These are phyloP conservation scores for Microcos paniculata DNA, from an alignment of 345 rosid genomes.

Conservation along the genomic window DNA sequence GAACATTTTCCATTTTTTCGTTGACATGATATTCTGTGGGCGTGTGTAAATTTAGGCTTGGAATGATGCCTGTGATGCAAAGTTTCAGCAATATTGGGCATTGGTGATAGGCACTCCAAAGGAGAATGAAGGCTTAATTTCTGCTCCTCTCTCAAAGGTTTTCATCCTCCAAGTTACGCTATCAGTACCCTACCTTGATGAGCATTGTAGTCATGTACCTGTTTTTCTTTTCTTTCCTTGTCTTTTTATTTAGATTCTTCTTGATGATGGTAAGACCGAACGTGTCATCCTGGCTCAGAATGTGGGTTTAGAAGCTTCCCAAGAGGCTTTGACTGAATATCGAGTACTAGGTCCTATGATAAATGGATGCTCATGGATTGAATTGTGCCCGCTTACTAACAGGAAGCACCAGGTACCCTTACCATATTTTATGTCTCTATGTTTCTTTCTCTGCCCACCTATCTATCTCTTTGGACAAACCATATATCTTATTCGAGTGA, in stretches of 20 bases:
- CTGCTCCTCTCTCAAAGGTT: slow-evolving; percentile 87
- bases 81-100: slow-evolving; percentile 80
- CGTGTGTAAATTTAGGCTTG: slow-evolving; percentile 50
- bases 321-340: slow-evolving; percentile 81
- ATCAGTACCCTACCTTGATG: neutral
- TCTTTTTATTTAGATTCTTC: slow-evolving; percentile 53
- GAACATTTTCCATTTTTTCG: slow-evolving; percentile 11
- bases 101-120: slow-evolving; percentile 85
- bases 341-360: slow-evolving; percentile 80
- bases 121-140: slow-evolving; percentile 74
- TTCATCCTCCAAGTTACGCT: neutral
- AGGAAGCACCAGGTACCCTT: slow-evolving; percentile 83
- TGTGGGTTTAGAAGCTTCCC: slow-evolving; percentile 71
- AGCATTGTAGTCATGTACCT: neutral
- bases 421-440: neutral
- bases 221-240: slow-evolving; percentile 1
- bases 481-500: neutral
- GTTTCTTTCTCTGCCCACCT: neutral
- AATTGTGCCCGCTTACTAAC: slow-evolving; percentile 72
- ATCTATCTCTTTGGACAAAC: neutral
- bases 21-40: neutral
- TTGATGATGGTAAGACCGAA: slow-evolving; percentile 91
- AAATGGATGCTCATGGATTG: slow-evolving; percentile 94
- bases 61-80: slow-evolving; percentile 74
- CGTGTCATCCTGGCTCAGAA: slow-evolving; percentile 68